These are phyloP conservation scores for Colletotrichum spaethianum DNA, from an alignment of 2,329 filamentous ascomycete genomes.

Conservation along the genomic window DNA sequence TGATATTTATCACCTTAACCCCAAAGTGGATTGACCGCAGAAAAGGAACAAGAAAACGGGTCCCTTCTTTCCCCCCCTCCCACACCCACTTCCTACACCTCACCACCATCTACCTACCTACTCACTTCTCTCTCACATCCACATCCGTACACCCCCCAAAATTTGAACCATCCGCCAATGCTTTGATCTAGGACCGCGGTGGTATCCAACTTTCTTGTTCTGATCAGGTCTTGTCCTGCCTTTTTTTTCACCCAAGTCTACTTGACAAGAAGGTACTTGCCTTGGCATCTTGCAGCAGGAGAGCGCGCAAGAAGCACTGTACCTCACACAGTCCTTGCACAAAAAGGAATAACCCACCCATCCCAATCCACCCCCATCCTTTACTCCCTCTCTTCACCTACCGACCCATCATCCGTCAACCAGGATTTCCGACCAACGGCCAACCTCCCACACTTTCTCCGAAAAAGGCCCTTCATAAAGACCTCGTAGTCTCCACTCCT, in stretches of 20 bases:
- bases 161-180: conserved; percentile 34
- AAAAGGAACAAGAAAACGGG: conserved; percentile 28
- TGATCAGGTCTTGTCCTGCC: conserved; percentile 11
- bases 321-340: conserved; percentile 18
- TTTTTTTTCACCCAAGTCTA: conserved; percentile 1
- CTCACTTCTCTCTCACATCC: background rate
- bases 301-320: background rate
- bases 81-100: conserved; percentile 21
- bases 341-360: conserved; percentile 21
- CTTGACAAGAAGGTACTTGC: conserved; percentile 11
- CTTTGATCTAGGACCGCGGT: conserved; percentile 36
- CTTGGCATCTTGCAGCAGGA: background rate
- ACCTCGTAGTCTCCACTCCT: conserved; percentile 38
- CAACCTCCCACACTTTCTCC: conserved; percentile 41
- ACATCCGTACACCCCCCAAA: conserved; percentile 22
- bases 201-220: conserved; percentile 41
- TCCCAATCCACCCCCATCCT: conserved; percentile 12
- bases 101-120: conserved; percentile 11
- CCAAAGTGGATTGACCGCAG: conserved; percentile 26
- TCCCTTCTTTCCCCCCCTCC: conserved; percentile 18
- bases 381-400: conserved; percentile 32
- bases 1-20: conserved; percentile 32
- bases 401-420: conserved; percentile 35
- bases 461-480: conserved; percentile 41
- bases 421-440: conserved; percentile 36